Evolutionary conservation across 2,329 filamentous ascomycete species (phyloP).

Genomic region (Fusarium sp.): DNA sequence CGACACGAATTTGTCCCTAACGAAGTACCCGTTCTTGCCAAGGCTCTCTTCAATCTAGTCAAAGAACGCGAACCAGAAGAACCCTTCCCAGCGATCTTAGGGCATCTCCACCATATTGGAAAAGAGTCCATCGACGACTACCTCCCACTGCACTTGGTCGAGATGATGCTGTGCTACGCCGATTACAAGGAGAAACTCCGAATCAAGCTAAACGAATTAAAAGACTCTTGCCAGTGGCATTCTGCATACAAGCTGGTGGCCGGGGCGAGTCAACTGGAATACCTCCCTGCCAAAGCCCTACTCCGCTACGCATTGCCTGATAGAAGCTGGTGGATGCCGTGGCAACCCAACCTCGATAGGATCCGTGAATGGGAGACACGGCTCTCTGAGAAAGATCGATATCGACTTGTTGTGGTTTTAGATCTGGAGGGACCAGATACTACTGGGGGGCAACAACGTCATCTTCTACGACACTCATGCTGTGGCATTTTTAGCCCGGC

Average conservation of each 20-base stretch:
- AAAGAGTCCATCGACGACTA: slow-evolving; percentile 14
- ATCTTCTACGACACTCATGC: slow-evolving; percentile 16
- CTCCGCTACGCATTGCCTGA: slow-evolving; percentile 13
- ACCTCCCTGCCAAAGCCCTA: not conserved
- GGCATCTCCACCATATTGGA: slow-evolving; percentile 7
- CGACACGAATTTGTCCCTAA: not conserved
- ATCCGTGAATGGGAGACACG: slow-evolving; percentile 15
- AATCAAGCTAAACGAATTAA: slow-evolving; percentile 3
- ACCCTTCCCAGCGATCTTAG: slow-evolving; percentile 4
- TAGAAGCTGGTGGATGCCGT: slow-evolving; percentile 13
- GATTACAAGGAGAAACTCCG: slow-evolving; percentile 11
- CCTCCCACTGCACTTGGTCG: slow-evolving; percentile 10
- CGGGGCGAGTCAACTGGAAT: not conserved
- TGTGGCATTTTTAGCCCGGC: not conserved
- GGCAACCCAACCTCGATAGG: slow-evolving; percentile 6
- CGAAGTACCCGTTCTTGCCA: not conserved
- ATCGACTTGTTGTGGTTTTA: not conserved
- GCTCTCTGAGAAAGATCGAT: not conserved
- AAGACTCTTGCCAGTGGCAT: slow-evolving; percentile 1
- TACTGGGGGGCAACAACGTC: slow-evolving; percentile 3
- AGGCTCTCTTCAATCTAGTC: slow-evolving; percentile 13
- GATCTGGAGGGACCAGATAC: slow-evolving; percentile 23
- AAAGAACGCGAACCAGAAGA: not conserved
- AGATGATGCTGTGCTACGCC: slow-evolving; percentile 4
- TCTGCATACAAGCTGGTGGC: slow-evolving; percentile 9